These are phyloP conservation scores for Macrocybe gigantea DNA, from an alignment of 768 basidiomycete genomes.

Conservation along the genomic window DNA sequence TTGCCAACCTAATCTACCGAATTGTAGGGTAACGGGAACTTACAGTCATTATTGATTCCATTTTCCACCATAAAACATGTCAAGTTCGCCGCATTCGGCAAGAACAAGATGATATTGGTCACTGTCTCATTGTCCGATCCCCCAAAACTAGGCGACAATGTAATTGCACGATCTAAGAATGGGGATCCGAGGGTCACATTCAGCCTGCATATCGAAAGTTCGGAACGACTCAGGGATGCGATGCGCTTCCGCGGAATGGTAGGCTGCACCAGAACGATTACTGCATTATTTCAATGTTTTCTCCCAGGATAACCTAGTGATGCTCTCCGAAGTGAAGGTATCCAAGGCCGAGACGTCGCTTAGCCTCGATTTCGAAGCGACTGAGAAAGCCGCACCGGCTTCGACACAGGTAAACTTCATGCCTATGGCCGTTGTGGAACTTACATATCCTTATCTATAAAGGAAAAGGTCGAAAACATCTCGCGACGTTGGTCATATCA, in stretches of 20 bases:
- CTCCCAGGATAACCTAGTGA: neutral
- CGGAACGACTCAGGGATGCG: slow-evolving; percentile 19
- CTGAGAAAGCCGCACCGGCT: slow-evolving; percentile 1
- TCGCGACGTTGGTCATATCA: slow-evolving; percentile 12
- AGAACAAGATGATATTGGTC: slow-evolving; percentile 19
- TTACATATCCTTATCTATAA: slow-evolving; percentile 11
- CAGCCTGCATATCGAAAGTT: slow-evolving; percentile 23
- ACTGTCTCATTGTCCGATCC: slow-evolving; percentile 24
- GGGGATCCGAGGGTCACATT: slow-evolving; percentile 28
- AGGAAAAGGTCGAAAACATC: slow-evolving; percentile 13
- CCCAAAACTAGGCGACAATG: slow-evolving; percentile 31
- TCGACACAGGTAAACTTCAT: slow-evolving; percentile 15
- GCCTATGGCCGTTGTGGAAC: neutral
- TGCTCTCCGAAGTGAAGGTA: slow-evolving; percentile 10
- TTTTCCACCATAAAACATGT: slow-evolving; percentile 17
- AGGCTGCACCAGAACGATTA: slow-evolving; percentile 8
- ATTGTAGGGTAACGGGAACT: no score
- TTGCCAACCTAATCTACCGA: neutral
- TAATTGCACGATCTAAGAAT: slow-evolving; percentile 11
- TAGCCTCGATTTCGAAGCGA: slow-evolving; percentile 13
- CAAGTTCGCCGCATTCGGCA: slow-evolving; percentile 17
- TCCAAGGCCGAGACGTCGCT: slow-evolving; percentile 18
- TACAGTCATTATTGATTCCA: neutral
- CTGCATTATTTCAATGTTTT: no score
- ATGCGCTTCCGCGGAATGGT: slow-evolving; percentile 45